Evolutionary conservation across 495 filamentous ascomycete genomes (phyloP).

Genomic region (Neurospora sp.): DNA sequence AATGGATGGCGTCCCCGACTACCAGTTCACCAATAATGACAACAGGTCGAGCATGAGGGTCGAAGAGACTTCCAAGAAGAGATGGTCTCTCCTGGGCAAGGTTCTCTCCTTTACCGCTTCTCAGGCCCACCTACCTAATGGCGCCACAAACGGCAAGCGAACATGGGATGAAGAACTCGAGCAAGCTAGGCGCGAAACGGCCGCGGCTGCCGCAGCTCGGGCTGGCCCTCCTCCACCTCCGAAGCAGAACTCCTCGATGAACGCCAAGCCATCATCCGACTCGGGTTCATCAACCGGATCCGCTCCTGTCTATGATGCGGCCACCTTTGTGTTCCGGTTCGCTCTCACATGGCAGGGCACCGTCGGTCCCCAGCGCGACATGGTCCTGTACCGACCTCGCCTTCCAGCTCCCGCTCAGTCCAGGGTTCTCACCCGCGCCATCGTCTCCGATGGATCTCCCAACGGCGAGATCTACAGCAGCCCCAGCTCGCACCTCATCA

Average conservation of each 20-base stretch:
- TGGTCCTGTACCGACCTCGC: constrained; percentile 56
- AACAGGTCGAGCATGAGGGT: neutral
- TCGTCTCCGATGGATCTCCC: neutral
- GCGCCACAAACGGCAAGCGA: constrained; percentile 8
- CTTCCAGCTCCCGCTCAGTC: constrained; percentile 64
- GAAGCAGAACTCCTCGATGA: constrained; percentile 12
- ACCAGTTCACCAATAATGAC: constrained; percentile 7
- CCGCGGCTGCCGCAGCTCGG: constrained; percentile 16
- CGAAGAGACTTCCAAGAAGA: constrained; percentile 39
- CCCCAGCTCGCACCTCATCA: constrained; percentile 27
- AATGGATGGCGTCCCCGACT: constrained; percentile 2
- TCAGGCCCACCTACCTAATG: constrained; percentile 4
- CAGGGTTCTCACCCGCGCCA: constrained; percentile 34
- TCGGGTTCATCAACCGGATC: constrained; percentile 33
- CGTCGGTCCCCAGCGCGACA: constrained; percentile 22
- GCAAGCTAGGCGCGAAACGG: constrained; percentile 33
- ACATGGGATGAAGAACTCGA: constrained; percentile 33
- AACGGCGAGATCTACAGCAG: constrained; percentile 10
- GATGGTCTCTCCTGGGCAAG: constrained; percentile 61
- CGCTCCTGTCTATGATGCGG: constrained; percentile 31
- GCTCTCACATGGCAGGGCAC: constrained; percentile 23
- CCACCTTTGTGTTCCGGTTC: constrained; percentile 38
- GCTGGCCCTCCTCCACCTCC: constrained; percentile 23
- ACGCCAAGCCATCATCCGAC: constrained; percentile 24
- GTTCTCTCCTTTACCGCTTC: constrained; percentile 46